These are phyloP conservation scores for Meyerozyma carpophila DNA, from an alignment of 1,139 yeast genomes.

Conservation along the genomic window DNA sequence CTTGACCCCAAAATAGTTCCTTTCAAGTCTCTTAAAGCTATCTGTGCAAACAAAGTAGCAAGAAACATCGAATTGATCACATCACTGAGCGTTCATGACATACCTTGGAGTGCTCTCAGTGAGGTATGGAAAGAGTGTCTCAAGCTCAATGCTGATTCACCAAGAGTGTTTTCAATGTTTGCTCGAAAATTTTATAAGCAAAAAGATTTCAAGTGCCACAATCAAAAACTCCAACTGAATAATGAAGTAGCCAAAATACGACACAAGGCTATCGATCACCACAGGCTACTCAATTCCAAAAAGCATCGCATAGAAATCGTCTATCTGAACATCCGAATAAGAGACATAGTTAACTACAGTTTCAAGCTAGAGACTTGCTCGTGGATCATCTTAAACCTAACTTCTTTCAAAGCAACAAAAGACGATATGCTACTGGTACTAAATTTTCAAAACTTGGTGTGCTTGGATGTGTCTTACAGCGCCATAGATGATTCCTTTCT, in stretches of 20 bases:
- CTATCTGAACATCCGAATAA: slow-evolving; percentile 8
- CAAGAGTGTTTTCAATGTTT: slow-evolving; percentile 24
- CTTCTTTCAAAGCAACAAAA: slow-evolving; percentile 9
- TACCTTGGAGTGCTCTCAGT: slow-evolving; percentile 27
- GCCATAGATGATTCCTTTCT: slow-evolving; percentile 29
- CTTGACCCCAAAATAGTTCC: background rate
- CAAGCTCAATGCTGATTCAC: slow-evolving; percentile 23
- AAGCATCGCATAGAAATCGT: slow-evolving; percentile 5
- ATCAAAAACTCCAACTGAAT: background rate
- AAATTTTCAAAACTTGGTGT: slow-evolving; percentile 25
- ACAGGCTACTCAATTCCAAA: slow-evolving; percentile 5
- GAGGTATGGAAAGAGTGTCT: slow-evolving; percentile 30
- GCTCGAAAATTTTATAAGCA: slow-evolving; percentile 16
- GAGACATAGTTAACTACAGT: slow-evolving; percentile 16
- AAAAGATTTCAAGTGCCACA: slow-evolving; percentile 22
- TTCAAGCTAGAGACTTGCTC: slow-evolving; percentile 12
- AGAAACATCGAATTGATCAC: slow-evolving; percentile 19
- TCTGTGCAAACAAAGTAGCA: slow-evolving; percentile 29
- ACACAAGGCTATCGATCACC: slow-evolving; percentile 5
- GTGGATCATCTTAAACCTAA: slow-evolving; percentile 17
- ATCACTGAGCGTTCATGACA: slow-evolving; percentile 15
- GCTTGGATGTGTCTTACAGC: slow-evolving; percentile 28
- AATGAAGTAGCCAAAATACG: slow-evolving; percentile 2
- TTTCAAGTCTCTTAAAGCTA: slow-evolving; percentile 7
- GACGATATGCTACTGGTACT: slow-evolving; percentile 25